Base-by-base conservation (phyloP, 208 protist genomes). In the Histomonas meleagridis region DNA sequence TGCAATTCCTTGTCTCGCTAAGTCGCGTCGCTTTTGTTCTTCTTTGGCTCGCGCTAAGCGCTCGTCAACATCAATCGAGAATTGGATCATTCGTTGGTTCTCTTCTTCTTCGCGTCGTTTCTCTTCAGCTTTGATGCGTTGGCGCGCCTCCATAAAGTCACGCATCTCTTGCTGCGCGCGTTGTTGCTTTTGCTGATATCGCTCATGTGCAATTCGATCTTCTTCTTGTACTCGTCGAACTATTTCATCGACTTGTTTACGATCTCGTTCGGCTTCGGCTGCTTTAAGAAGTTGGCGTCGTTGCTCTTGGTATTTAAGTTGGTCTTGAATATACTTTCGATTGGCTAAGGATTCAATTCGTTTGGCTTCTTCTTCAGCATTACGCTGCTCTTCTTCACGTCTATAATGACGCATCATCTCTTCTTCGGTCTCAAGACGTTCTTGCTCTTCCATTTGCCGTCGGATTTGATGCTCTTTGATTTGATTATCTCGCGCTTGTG, bases 401-500 rank as follows among this genome's bases (percentile, higher is more conserved):
- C 76, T 12, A 55, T 86, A 86, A 55, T 55, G n/a, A 28, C 76
- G 76, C 76, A 86, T 86, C 76, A 86, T 86, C 28, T 57, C 7
- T 35, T 86, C 40, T 57, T 86, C 76, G 51, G 43, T 48, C 55
- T 86, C 76, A 38, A 86, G 9, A 18, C 76, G 4, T 57, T 86
- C 76, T 49, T 86, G 76, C 26, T 86, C 40, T 55, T 86, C 76
- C 1, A 51, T 14, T 35, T 86, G 26, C 12, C 76, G 40, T 12
- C 76, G 23, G 46, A 51, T 86, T 28, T 32, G 26, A 0, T 26
- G 1, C 9, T 86, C 76, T n/a, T 43, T 32, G 9, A 32, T 51
- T 38, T 86, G 76, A 43, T 86, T 86, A 46, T 86, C 76, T n/a
- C 76, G 40, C 0, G 76, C 55, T 48, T 86, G 76, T 55, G 76